Evolutionary conservation across 768 basidiomycete genomes (phyloP).

Genomic region (Boletus rubroflammeus): DNA sequence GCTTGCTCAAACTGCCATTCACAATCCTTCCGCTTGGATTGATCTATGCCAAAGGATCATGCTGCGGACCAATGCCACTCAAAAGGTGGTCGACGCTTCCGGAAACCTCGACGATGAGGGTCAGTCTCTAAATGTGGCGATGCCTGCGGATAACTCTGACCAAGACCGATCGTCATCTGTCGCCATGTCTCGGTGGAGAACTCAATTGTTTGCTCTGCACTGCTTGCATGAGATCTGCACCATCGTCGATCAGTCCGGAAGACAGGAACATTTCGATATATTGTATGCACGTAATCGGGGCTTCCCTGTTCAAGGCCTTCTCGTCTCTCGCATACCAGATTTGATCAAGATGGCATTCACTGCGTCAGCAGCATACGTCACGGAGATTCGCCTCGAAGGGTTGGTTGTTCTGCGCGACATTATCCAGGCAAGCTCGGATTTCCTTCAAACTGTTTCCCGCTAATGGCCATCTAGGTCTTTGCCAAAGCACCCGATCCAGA

Average conservation of each 20-base stretch:
- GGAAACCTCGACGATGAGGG: constrained; percentile 83
- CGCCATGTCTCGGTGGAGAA: constrained; percentile 86
- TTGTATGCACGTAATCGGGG: constrained; percentile 62
- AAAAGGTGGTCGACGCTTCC: constrained; percentile 64
- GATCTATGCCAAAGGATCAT: constrained; percentile 97
- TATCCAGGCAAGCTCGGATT: constrained; percentile 60
- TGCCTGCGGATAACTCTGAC: constrained; percentile 29
- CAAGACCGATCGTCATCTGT: constrained; percentile 36
- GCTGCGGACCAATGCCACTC: constrained; percentile 86
- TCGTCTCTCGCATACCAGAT: constrained; percentile 86
- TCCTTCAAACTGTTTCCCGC: neutral
- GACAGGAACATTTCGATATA: constrained; percentile 82
- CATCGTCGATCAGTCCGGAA: constrained; percentile 66
- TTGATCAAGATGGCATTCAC: constrained; percentile 98
- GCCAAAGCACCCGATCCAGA: constrained; percentile 85
- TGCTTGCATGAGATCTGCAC: constrained; percentile 88
- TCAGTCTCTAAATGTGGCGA: constrained; percentile 75
- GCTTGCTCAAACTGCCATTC: constrained; percentile 90
- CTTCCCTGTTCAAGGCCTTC: constrained; percentile 53
- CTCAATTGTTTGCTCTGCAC: constrained; percentile 89
- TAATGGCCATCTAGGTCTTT: constrained; percentile 61
- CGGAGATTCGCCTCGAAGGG: constrained; percentile 90
- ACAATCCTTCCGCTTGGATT: constrained; percentile 97
- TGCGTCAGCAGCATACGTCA: constrained; percentile 93
- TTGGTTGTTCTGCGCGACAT: constrained; percentile 87